Conservation (phyloP, 768 basidiomycete species). For the Boletus coccyginus region DNA sequence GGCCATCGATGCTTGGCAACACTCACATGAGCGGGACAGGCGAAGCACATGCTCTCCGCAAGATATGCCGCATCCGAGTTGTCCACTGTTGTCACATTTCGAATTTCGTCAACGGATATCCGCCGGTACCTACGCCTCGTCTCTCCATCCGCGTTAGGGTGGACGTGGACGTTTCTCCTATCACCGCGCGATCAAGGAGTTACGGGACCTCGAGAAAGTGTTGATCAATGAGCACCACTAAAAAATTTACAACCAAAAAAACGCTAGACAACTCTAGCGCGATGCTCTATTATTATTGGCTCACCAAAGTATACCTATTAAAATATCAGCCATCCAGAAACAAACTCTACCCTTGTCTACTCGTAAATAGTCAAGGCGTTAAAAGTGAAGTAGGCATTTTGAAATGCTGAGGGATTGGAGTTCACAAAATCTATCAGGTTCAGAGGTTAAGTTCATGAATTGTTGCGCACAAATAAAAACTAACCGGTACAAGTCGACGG, state of each 20-base stretch:
- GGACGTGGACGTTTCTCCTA: neutral
- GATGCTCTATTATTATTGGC: neutral
- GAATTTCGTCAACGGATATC: neutral
- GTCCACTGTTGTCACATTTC: neutral
- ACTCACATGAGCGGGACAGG: no score
- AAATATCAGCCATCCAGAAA: neutral
- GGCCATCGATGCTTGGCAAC: neutral
- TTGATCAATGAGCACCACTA: neutral
- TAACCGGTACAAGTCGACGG: conserved; percentile 28
- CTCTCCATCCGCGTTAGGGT: neutral
- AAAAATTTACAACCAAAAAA: neutral
- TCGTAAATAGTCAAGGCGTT: conserved; percentile 37
- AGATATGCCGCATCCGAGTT: neutral
- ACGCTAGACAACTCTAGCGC: neutral
- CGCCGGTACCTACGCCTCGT: neutral
- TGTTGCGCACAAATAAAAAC: neutral
- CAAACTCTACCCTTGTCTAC: neutral
- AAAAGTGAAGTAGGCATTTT: conserved; percentile 41
- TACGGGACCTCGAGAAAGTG: neutral
- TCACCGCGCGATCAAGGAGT: neutral
- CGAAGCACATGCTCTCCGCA: neutral
- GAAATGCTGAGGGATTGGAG: conserved; percentile 38
- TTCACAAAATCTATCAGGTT: conserved; percentile 31
- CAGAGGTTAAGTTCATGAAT: neutral
- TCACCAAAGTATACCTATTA: neutral